These are phyloP conservation scores for Stemphylium beticola DNA, from an alignment of 2,329 filamentous ascomycete genomes.

Conservation along the genomic window DNA sequence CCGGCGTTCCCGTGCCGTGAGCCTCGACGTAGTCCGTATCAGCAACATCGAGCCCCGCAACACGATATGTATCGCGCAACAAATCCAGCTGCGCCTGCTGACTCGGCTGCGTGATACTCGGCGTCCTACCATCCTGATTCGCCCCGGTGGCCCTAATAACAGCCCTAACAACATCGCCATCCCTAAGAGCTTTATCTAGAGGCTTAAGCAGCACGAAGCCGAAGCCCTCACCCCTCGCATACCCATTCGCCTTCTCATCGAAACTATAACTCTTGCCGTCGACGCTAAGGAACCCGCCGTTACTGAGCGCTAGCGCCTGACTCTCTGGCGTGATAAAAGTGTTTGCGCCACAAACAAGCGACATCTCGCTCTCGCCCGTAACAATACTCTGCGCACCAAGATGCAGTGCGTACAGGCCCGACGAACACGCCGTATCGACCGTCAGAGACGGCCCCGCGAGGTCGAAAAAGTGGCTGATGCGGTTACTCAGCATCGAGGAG, in stretches of 20 bases:
- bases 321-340: slow-evolving; percentile 8
- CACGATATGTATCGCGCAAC: slow-evolving; percentile 7
- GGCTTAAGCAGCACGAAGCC: slow-evolving; percentile 60
- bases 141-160: slow-evolving; percentile 28
- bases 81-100: slow-evolving; percentile 53
- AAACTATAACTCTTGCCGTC: slow-evolving; percentile 5
- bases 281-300: not conserved
- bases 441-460: slow-evolving; percentile 25
- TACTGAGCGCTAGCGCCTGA: slow-evolving; percentile 9
- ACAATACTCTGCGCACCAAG: slow-evolving; percentile 30
- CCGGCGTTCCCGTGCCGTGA: slow-evolving; percentile 12
- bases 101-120: slow-evolving; percentile 27
- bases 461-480: slow-evolving; percentile 28
- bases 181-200: slow-evolving; percentile 1
- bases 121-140: slow-evolving; percentile 13
- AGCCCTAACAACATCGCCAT: slow-evolving; percentile 30
- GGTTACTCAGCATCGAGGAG: slow-evolving; percentile 33
- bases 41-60: not conserved
- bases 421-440: slow-evolving; percentile 34
- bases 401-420: slow-evolving; percentile 24
- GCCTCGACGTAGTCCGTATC: slow-evolving; percentile 21
- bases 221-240: slow-evolving; percentile 67
- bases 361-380: slow-evolving; percentile 26
- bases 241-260: slow-evolving; percentile 59
- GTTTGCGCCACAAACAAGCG: slow-evolving; percentile 10